These are phyloP conservation scores for Stipa capillata DNA, from an alignment of 176 grass and related monocot species.

Conservation along the genomic window DNA sequence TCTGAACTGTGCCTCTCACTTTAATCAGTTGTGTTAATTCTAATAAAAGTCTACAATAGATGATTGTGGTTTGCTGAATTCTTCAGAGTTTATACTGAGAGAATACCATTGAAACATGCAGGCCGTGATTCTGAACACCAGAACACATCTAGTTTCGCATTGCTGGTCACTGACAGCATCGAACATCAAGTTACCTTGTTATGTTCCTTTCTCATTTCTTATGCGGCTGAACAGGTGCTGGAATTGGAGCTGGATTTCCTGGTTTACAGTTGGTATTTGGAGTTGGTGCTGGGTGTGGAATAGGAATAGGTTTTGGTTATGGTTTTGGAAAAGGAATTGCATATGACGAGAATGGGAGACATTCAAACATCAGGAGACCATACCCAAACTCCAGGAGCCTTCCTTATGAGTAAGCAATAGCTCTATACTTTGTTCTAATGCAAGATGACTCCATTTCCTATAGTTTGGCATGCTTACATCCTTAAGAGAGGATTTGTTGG, in stretches of 20 bases:
- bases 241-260: conserved; percentile 68
- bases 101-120: not conserved
- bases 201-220: conserved; percentile 12
- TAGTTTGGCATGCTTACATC: not conserved
- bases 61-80: not conserved
- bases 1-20: not conserved
- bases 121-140: not conserved
- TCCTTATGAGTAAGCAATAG: conserved; percentile 50
- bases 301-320: conserved; percentile 82
- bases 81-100: not conserved
- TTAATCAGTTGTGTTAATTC: not conserved
- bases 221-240: conserved; percentile 42
- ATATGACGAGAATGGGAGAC: conserved; percentile 55
- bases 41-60: not conserved
- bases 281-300: conserved; percentile 69
- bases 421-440: not conserved
- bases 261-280: conserved; percentile 68
- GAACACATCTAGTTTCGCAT: not conserved
- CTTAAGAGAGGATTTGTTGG: not conserved
- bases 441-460: not conserved
- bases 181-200: not conserved
- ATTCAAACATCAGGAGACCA: conserved; percentile 61
- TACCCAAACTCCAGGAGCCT: conserved; percentile 29
- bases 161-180: not conserved
- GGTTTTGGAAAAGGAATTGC: conserved; percentile 70